Conservation (phyloP, 73 alveolate genomes). For the Loxodes magnus region DNA sequence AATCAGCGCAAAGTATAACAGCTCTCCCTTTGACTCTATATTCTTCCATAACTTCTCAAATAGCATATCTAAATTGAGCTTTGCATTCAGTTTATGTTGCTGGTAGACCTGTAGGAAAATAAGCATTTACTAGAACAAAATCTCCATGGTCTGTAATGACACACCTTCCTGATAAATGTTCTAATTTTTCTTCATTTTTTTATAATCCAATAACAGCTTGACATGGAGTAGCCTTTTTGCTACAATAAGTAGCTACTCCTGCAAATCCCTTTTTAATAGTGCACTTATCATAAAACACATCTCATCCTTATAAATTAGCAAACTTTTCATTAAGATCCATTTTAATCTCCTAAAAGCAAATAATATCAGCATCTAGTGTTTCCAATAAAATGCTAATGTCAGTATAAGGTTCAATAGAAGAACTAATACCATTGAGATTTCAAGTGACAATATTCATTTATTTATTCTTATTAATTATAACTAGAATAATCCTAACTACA, state of each 20-base stretch:
- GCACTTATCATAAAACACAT: conserved; percentile 1
- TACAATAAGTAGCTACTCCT: conserved; percentile 15
- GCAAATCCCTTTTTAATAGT: background rate
- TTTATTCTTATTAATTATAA: too few species aligned
- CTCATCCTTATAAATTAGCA: background rate
- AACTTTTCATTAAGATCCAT: conserved; percentile 1
- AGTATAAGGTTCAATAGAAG: background rate
- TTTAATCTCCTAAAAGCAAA: conserved; percentile 2
- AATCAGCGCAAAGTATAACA: conserved; percentile 4
- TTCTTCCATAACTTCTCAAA: conserved; percentile 3
- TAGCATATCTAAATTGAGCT: background rate
- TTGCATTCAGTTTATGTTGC: background rate
- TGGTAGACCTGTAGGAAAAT: conserved; percentile 5
- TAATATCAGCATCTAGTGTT: conserved; percentile 7
- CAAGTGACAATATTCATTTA: conserved; percentile 11
- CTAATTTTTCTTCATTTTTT: background rate
- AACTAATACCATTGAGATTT: conserved; percentile 4
- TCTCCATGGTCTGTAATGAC: conserved; percentile 7
- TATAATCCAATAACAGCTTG: background rate
- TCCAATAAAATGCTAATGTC: conserved; percentile 1
- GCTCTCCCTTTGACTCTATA: background rate
- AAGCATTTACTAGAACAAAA: conserved; percentile 4
- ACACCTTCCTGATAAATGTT: conserved; percentile 7
- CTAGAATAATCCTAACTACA: too few species aligned
- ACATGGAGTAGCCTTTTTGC: conserved; percentile 1